A percentile compares a stretch with the other conserved stretches of the same genome.
phyloP scores from a whole-genome alignment of 2,329 filamentous ascomycete genomes.

The Aureobasidium sp. region DNA sequence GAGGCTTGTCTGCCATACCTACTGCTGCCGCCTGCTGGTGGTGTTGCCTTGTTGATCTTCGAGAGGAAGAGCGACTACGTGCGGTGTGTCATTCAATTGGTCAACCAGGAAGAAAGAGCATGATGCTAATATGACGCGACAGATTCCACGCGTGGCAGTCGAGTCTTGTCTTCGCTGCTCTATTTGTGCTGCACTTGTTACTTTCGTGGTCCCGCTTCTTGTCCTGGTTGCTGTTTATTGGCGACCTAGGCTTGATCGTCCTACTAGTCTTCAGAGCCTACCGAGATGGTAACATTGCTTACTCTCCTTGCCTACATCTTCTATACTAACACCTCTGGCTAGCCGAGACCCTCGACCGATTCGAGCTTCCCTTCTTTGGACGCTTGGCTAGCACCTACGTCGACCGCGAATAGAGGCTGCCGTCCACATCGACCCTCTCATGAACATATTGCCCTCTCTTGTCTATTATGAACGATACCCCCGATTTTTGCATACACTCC shows the following conservation, averaged over 20 bases:
- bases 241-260: constrained; percentile 67
- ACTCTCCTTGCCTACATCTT: not conserved
- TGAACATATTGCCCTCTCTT: not conserved
- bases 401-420: constrained; percentile 63
- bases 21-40: constrained; percentile 74
- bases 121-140: constrained; percentile 2
- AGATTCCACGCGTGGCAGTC: constrained; percentile 94
- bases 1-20: constrained; percentile 89
- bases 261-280: constrained; percentile 76
- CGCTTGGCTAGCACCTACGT: constrained; percentile 79
- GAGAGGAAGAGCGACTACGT: constrained; percentile 98
- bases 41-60: constrained; percentile 72
- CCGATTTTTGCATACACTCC: not conserved
- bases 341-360: constrained; percentile 60
- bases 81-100: constrained; percentile 45
- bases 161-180: constrained; percentile 26
- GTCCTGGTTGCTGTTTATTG: constrained; percentile 73
- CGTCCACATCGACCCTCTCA: not conserved
- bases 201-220: constrained; percentile 79
- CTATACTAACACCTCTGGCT: constrained; percentile 7
- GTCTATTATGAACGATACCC: constrained; percentile 8
- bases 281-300: constrained; percentile 58
- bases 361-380: constrained; percentile 83
- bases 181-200: constrained; percentile 72
- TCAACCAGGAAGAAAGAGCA: not conserved